phyloP scores from a whole-genome alignment of 352 stramenopile genomes.

The Phytopythium oedochilum region DNA sequence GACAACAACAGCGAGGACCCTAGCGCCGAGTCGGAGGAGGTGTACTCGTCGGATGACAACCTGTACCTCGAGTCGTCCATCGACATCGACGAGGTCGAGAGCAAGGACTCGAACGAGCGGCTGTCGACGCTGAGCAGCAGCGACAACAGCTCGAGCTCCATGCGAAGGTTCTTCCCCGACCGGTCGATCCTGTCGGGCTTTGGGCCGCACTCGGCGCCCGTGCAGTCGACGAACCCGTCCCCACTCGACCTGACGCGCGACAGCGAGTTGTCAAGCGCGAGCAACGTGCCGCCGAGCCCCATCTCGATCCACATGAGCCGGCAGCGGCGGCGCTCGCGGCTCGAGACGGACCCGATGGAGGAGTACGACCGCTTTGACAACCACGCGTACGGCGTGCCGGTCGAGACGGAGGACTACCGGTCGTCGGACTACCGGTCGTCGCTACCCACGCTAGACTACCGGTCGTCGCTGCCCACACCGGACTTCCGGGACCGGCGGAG shows the following conservation, averaged over 20 bases:
- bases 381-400: slow-evolving; percentile 27
- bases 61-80: slow-evolving; percentile 21
- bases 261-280: slow-evolving; percentile 34
- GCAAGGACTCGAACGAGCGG: slow-evolving; percentile 35
- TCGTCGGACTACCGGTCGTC: too few species aligned
- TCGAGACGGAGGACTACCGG: slow-evolving; percentile 34
- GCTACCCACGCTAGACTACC: slow-evolving; percentile 4
- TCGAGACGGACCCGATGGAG: slow-evolving; percentile 68
- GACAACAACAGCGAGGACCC: slow-evolving; percentile 12
- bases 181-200: slow-evolving; percentile 9
- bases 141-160: slow-evolving; percentile 26
- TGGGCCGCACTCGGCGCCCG: slow-evolving; percentile 3
- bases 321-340: slow-evolving; percentile 30
- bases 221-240: slow-evolving; percentile 1
- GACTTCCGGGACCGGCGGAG: slow-evolving; percentile 8
- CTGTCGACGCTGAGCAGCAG: slow-evolving; percentile 43
- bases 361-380: slow-evolving; percentile 57
- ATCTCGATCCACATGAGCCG: slow-evolving; percentile 43
- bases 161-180: slow-evolving; percentile 15
- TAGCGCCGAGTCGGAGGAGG: slow-evolving; percentile 13
- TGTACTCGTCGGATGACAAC: slow-evolving; percentile 35
- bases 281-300: slow-evolving; percentile 50
- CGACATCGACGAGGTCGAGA: slow-evolving; percentile 15
- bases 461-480: slow-evolving; percentile 5
- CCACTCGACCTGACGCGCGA: slow-evolving; percentile 24